Conservation (phyloP, 2,329 filamentous ascomycete species). For the Grosmannia penicillata region DNA sequence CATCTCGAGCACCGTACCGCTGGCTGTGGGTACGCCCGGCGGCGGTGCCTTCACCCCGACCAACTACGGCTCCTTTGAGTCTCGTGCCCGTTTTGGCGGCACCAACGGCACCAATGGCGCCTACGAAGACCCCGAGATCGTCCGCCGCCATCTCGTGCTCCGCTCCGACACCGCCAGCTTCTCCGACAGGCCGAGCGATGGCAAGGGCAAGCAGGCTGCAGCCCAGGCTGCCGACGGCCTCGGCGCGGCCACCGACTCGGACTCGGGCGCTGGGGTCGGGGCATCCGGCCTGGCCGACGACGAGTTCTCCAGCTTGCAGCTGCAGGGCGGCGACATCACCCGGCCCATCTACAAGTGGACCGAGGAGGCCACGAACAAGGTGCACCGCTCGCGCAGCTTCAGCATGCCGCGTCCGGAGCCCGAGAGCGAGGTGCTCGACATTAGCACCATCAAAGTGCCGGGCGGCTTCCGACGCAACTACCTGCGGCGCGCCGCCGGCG, state of each 20-base stretch:
- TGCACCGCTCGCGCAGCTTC: constrained; percentile 80
- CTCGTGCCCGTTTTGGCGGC: constrained; percentile 39
- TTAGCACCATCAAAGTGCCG: constrained; percentile 80
- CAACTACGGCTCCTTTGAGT: constrained; percentile 78
- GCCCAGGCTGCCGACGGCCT: constrained; percentile 17
- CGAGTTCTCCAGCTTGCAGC: constrained; percentile 81
- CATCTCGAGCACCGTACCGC: constrained; percentile 3
- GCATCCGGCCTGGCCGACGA: constrained; percentile 37
- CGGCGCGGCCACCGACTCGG: constrained; percentile 1
- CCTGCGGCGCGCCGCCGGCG: constrained; percentile 57
- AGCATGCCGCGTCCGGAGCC: constrained; percentile 61
- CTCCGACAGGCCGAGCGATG: constrained; percentile 31
- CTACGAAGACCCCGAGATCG: constrained; percentile 80
- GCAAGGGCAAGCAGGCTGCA: constrained; percentile 40
- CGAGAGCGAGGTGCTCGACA: constrained; percentile 68
- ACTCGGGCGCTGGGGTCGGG: constrained; percentile 12
- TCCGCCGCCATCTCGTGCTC: constrained; percentile 76
- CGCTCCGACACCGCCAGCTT: constrained; percentile 39
- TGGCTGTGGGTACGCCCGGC: constrained; percentile 8
- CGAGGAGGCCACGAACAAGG: constrained; percentile 62
- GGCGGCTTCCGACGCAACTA: constrained; percentile 90
- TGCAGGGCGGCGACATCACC: constrained; percentile 92
- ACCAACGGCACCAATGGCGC: constrained; percentile 35
- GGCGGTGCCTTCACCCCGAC: constrained; percentile 42
- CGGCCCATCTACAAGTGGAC: constrained; percentile 94